Evolutionary conservation across 2,329 filamentous ascomycete species (phyloP), one percentile per base, ranked within the genome.

Genomic region (Simplicillium aogashimaense): DNA sequence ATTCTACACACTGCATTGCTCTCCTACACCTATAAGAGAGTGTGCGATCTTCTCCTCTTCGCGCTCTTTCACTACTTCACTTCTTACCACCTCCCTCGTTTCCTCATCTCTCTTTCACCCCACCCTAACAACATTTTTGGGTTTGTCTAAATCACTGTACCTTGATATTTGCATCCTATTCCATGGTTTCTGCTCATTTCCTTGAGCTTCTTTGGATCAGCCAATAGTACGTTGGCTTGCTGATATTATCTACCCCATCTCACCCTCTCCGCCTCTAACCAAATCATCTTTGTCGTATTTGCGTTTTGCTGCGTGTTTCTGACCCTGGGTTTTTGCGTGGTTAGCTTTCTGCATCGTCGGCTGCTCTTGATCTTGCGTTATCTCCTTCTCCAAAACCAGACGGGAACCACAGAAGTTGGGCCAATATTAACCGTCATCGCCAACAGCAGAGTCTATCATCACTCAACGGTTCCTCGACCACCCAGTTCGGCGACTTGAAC

Each of bases 271-370:
- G 20, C 6, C 20, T 25, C 6, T 25, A 25, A 25, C 20, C 20
- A 25, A 25, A 37, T 43, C 46, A 38, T 43, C 41, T 33, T 47
- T 35, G 38, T 41, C 36, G 25, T 42, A 44, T 38, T 47, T 43
- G 40, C 20, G 20, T 25, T 49, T 50, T 51, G 42, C 45, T 45
- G 45, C 46, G 42, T 46, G 30, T 47, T 48, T 55, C 58, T 65
- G 54, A 65, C 58, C 43, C 51, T 45, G 31, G 43, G 43, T 45
- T 38, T 48, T 43, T 45, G 46, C 56, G 43, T 45, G 58, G 64
- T 58, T 66, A 92, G 79, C 70, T 90, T 45, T 88, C 86, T 58
- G 78, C 85, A 41, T 88, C 86, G 46, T 86, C 84, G 50, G 80
- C 84, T 56, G 82, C 86, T 39, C 72, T 89, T 54, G 86, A 94